Evolutionary conservation across 1,284 basidiomycete species (phyloP).

Genomic region (Mycosarcoma mackinlayi): DNA sequence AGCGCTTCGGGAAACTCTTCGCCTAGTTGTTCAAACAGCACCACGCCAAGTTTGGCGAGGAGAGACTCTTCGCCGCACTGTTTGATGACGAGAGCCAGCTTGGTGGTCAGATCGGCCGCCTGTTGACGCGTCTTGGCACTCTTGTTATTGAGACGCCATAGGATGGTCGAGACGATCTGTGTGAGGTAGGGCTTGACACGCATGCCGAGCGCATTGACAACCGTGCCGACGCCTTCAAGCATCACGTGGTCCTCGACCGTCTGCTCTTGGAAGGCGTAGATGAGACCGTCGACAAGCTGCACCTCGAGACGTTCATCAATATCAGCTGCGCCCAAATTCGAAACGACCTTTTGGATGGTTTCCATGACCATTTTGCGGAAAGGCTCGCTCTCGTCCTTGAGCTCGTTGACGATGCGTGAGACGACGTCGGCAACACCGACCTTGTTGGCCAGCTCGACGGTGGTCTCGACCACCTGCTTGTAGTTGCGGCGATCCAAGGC

Average conservation of each 20-base stretch:
- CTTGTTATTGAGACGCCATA: slow-evolving; percentile 99
- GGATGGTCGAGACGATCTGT: slow-evolving; percentile 98
- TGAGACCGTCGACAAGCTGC: slow-evolving; percentile 94
- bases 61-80: slow-evolving; percentile 96
- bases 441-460: slow-evolving; percentile 96
- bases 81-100: slow-evolving; percentile 96
- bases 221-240: slow-evolving; percentile 97
- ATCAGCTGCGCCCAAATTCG: slow-evolving; percentile 90
- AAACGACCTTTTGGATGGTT: slow-evolving; percentile 96
- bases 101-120: slow-evolving; percentile 93
- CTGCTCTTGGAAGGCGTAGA: slow-evolving; percentile 99
- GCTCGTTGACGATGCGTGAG: slow-evolving; percentile 90
- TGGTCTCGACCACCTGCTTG: slow-evolving; percentile 96
- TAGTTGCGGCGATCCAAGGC: slow-evolving; percentile 96
- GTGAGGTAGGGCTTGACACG: slow-evolving; percentile 99
- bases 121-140: slow-evolving; percentile 98
- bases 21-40: slow-evolving; percentile 97
- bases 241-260: slow-evolving; percentile 98
- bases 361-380: slow-evolving; percentile 99
- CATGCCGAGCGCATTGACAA: slow-evolving; percentile 94
- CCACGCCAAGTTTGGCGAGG: slow-evolving; percentile 93
- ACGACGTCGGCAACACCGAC: slow-evolving; percentile 95
- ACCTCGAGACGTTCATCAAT: slow-evolving; percentile 96
- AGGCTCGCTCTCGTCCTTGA: slow-evolving; percentile 85
- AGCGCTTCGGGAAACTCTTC: slow-evolving; percentile 99